phyloP scores from a whole-genome alignment of 352 stramenopile species.

The Phytophthora chlamydospora region DNA sequence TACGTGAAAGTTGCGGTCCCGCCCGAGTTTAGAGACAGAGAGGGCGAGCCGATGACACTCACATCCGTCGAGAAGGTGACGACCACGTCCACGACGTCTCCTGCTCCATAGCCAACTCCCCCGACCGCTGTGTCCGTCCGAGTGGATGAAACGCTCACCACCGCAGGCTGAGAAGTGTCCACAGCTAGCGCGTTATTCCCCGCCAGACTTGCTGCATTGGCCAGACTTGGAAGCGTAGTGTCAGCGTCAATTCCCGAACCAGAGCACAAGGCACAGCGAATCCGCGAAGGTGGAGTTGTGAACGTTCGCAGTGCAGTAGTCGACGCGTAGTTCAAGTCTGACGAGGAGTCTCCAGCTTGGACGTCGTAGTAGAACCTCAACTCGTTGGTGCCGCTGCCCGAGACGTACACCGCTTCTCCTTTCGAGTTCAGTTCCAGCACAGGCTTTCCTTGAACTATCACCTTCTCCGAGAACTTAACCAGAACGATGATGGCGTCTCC shows the following conservation, averaged over 20 bases:
- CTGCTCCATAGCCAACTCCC: conserved; percentile 58
- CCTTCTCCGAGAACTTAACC: conserved; percentile 53
- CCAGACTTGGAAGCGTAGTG: conserved; percentile 41
- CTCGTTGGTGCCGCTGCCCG: conserved; percentile 46
- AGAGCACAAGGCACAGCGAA: conserved; percentile 31
- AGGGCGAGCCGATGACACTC: conserved; percentile 46
- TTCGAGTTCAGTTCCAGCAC: conserved; percentile 76
- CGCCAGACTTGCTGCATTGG: conserved; percentile 37
- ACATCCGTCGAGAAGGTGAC: conserved; percentile 73
- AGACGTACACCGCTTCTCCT: conserved; percentile 54
- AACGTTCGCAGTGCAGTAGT: conserved; percentile 42
- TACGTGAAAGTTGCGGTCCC: conserved; percentile 57
- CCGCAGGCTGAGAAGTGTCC: conserved; percentile 40
- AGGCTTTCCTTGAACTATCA: conserved; percentile 56
- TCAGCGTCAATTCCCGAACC: conserved; percentile 40
- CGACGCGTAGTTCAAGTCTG: conserved; percentile 64
- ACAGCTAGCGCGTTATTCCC: conserved; percentile 42
- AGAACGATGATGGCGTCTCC: conserved; percentile 69
- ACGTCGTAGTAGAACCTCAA: conserved; percentile 80
- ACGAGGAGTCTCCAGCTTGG: conserved; percentile 40
- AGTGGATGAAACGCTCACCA: conserved; percentile 56
- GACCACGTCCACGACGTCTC: conserved; percentile 71
- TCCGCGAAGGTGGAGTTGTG: conserved; percentile 27
- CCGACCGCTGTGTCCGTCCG: conserved; percentile 36
- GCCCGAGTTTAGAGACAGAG: conserved; percentile 55